Evolutionary conservation across 2,329 filamentous ascomycete species (phyloP), one percentile per base, ranked within the genome.

Genomic region (Alternaria solani): DNA sequence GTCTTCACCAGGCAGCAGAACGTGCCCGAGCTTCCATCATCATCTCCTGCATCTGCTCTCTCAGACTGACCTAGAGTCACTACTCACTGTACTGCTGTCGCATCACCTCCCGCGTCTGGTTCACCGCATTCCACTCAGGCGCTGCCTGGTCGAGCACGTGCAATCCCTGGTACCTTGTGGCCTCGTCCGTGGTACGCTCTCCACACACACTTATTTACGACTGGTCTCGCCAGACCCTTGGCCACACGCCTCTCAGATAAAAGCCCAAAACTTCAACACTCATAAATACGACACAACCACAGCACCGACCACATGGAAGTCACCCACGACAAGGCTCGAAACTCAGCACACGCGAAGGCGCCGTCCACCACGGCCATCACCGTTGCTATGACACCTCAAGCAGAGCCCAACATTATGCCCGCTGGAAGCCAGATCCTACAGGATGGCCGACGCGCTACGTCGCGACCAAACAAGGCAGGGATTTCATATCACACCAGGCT

Each of bases 81-180:
- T 23, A 18, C 25, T 20, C 18, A 30, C 39, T 42, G 11, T 20
- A 2, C 26, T 47, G 14, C 26, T 47, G 20, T 56, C 36, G 36
- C 44, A 1, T n/a, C 14, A 4, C 36, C 8, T 2, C 38, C 7
- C 8, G 26, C 38, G 47, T 36, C n/a, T 26, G 23, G 20, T 26
- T 36, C 28, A 43, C 36, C 9, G 34, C 20, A 14, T 9, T 18
- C 14, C 44, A 32, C 28, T 49, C 38, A 14, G 46, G 52, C 32
- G 51, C 44, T 34, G 54, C 48, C 46, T 49, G 38, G n/a, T 44
- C 28, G 34, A 25, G 26, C 46, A 60, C 41, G 39, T 52, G 42
- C 49, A 34, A 25, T 38, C 14, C 7, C 12, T 57, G 5, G n/a
- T 41, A 8, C n/a, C 55, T 44, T 23, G 26, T 20, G 11, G 34